Evolutionary conservation across 78 protist genomes (phyloP), one percentile per base, ranked within the genome.

Genomic region (Thecamonas trahens): DNA sequence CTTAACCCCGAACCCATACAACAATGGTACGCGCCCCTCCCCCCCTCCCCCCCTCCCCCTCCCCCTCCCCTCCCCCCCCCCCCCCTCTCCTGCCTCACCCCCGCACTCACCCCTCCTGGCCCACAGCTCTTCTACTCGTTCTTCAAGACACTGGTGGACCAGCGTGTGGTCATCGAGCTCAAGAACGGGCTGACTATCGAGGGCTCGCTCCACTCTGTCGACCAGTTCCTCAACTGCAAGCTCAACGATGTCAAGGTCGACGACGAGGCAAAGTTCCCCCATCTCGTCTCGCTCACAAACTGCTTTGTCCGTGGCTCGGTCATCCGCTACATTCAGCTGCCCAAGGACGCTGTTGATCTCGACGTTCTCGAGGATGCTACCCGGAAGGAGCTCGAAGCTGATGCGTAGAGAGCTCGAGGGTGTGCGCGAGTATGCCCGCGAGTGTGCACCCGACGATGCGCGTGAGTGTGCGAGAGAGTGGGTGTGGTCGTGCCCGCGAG

Each of bases 261-360:
- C 7, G 94, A 92, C 57, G 44, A 38, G 24, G 85, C 79, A 11
- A 82, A 83, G 42, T 88, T 15, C 55, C 50, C n/a, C 49, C 5
- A 0, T 28, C 76, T 88, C 94, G 28, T 73, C 13, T 76, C 90
- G 0, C 94, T 93, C 34, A 81, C 80, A 49, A 88, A 79, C 74
- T 92, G 97, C 72, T 94, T 95, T 62, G 77, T 95, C 7, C 86
- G 99, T 24, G 99, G 99, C 3, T 88, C 95, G 5, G 94, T 90
- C 0, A 88, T 95, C 22, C 80, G 97, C 18, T 95, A 92, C 73
- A 80, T 93, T 7, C 95, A 85, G 47, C 50, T 95, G 17, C 89
- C 91, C 0, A 63, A 90, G 0, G 76, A 70, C 8, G 85, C 86
- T 2, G 97, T 95, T 0, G 97, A 95, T 70, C 74, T 78, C 11